These are phyloP conservation scores for Ceratocystis eucalypticola DNA, from an alignment of 2,329 filamentous ascomycete genomes.

Conservation along the genomic window DNA sequence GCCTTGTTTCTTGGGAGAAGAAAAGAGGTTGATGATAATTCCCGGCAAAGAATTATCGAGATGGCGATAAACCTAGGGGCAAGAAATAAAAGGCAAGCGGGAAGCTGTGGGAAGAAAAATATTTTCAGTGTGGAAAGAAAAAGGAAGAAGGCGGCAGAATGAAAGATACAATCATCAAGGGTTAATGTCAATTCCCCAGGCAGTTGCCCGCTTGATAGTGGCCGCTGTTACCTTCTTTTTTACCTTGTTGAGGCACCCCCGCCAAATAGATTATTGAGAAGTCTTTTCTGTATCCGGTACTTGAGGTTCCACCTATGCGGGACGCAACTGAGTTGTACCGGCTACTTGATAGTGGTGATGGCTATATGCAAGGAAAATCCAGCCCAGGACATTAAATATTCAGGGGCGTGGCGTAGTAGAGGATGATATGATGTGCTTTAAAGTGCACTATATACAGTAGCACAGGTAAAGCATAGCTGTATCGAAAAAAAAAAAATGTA, in stretches of 20 bases:
- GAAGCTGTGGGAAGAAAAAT: neutral
- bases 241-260: neutral
- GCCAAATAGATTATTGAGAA: neutral
- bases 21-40: neutral
- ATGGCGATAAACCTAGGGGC: neutral
- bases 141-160: neutral
- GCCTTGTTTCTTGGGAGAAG: neutral
- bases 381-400: no score
- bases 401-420: no score
- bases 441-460: no score
- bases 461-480: no score
- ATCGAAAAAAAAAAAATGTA: no score
- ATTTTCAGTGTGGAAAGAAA: neutral
- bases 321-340: neutral
- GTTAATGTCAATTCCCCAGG: neutral
- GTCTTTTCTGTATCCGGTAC: neutral
- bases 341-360: neutral
- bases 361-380: no score
- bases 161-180: neutral
- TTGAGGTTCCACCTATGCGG: neutral
- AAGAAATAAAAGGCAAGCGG: neutral
- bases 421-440: no score
- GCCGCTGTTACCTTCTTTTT: neutral
- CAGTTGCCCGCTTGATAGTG: neutral
- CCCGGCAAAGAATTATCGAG: neutral